phyloP scores from a whole-genome alignment of 257 asterid species.

The Ligustrum vulgare region DNA sequence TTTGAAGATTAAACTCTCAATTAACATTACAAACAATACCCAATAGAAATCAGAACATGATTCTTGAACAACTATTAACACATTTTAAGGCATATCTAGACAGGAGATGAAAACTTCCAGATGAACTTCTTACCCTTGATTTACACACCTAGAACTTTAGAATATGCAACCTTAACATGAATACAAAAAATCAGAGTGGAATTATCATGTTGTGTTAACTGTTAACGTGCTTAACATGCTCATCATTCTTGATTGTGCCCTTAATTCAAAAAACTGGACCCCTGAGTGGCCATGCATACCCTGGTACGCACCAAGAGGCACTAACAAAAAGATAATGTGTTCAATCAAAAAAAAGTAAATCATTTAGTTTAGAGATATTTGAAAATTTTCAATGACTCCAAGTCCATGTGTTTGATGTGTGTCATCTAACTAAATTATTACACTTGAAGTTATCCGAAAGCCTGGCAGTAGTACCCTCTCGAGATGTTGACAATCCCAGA shows the following conservation, averaged over 20 bases:
- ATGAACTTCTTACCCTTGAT: not conserved
- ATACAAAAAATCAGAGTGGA: not conserved
- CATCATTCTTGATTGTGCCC: not conserved
- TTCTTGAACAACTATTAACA: not conserved
- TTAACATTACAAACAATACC: not conserved
- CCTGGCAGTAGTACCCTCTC: not conserved
- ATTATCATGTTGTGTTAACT: not conserved
- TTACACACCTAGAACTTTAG: not conserved
- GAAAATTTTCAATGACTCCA: not conserved
- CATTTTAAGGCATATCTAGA: not conserved
- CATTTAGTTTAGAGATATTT: not conserved
- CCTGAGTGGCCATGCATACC: not conserved
- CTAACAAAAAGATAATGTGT: not conserved
- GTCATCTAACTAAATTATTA: not conserved
- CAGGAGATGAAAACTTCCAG: not conserved
- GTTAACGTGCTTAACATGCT: not conserved
- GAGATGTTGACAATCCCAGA: not conserved
- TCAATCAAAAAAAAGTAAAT: not conserved
- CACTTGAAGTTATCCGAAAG: not conserved
- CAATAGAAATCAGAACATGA: not conserved
- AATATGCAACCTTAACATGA: not conserved
- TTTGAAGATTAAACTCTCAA: slow-evolving; percentile 1
- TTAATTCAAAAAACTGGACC: not conserved
- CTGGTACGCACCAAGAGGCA: not conserved
- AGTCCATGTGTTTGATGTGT: not conserved